A percentile compares a stretch with the other conserved stretches of the same genome.
Evolutionary conservation across 306 rosid species (phyloP).

Genomic region (Casuarina equisetifolia): DNA sequence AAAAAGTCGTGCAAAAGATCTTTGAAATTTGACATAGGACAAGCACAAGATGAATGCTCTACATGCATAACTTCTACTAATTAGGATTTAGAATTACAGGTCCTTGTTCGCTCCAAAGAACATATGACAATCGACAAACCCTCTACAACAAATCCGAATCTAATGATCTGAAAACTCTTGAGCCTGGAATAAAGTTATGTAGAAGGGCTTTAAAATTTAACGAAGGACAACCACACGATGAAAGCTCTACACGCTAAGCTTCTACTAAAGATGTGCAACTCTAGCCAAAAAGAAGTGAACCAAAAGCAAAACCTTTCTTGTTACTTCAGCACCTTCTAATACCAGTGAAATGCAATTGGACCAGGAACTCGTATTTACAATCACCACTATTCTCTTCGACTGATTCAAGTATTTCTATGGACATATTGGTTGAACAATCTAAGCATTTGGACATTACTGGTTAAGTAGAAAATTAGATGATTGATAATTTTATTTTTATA

Average conservation of each 20-base stretch:
- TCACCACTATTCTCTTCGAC: conserved; percentile 29
- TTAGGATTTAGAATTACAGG: conserved; percentile 34
- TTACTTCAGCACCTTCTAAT: conserved; percentile 35
- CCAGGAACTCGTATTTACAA: conserved; percentile 31
- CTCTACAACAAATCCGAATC: conserved; percentile 35
- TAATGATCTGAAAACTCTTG: conserved; percentile 26
- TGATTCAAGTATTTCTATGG: conserved; percentile 57
- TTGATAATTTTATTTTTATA: too few species aligned
- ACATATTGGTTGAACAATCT: conserved; percentile 52
- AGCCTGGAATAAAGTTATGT: conserved; percentile 42
- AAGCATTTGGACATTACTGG: conserved; percentile 51
- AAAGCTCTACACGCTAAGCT: conserved; percentile 30
- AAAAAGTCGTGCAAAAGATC: too few species aligned
- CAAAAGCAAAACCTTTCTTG: conserved; percentile 38
- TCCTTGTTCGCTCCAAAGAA: conserved; percentile 41
- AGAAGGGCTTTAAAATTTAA: conserved; percentile 58
- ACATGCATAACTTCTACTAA: conserved; percentile 19
- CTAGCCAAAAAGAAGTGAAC: conserved; percentile 52
- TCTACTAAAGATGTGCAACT: conserved; percentile 25
- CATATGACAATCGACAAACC: conserved; percentile 32
- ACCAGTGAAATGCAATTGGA: conserved; percentile 32
- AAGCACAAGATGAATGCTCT: conserved; percentile 39
- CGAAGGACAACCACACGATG: conserved; percentile 36
- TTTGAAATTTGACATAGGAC: conserved; percentile 50
- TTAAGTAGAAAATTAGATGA: conserved; percentile 47